phyloP scores from a whole-genome alignment of 1,284 basidiomycete species.

The Ceratobasidium sp. region DNA sequence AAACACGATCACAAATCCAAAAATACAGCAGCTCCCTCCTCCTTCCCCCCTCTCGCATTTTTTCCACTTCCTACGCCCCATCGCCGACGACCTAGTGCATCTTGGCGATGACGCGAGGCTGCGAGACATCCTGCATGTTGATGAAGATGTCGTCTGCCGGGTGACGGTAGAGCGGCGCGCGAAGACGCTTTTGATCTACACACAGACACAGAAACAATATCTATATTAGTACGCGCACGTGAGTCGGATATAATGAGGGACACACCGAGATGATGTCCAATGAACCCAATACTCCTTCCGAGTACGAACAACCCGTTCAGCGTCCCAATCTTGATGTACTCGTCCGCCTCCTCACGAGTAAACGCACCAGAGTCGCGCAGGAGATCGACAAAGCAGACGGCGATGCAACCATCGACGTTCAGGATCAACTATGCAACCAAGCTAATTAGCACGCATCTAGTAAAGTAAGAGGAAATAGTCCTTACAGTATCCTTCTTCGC shows the following conservation, averaged over 20 bases:
- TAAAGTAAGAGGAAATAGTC: conserved; percentile 40
- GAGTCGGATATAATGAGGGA: conserved; percentile 36
- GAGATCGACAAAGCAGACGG: conserved; percentile 97
- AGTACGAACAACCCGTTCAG: conserved; percentile 98
- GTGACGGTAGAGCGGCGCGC: conserved; percentile 91
- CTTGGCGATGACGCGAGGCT: conserved; percentile 79
- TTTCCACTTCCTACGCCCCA: too few relatives aligned
- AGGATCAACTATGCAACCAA: conserved; percentile 74
- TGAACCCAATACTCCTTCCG: conserved; percentile 97
- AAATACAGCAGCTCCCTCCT: conserved; percentile 8
- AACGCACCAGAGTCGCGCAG: conserved; percentile 94
- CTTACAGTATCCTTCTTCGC: conserved; percentile 95
- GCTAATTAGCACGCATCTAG: not conserved
- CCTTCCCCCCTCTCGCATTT: not conserved
- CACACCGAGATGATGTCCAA: conserved; percentile 79
- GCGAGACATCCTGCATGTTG: conserved; percentile 83
- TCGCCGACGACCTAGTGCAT: not conserved
- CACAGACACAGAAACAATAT: conserved; percentile 52
- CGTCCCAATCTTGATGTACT: conserved; percentile 95
- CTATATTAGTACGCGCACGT: not conserved
- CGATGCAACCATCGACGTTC: conserved; percentile 98
- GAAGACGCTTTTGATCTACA: conserved; percentile 92
- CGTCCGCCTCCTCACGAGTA: conserved; percentile 94
- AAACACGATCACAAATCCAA: conserved; percentile 4
- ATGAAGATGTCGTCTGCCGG: conserved; percentile 59